Base-by-base conservation (phyloP, 768 basidiomycete genomes). In the Collybiopsis confluens region DNA sequence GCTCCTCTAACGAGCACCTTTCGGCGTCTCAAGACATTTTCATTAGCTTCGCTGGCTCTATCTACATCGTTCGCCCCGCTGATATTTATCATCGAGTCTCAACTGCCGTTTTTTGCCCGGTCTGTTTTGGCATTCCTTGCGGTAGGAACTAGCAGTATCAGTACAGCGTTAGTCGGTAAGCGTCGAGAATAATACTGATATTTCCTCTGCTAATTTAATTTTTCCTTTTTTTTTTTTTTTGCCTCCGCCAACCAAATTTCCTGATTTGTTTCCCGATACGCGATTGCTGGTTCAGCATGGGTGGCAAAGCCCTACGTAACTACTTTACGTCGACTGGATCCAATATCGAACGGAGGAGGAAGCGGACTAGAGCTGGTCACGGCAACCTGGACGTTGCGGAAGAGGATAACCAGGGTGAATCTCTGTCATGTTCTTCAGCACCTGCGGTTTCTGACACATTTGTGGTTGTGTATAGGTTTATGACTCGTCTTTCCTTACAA, bases 21-120 rank as follows among this genome's bases (percentile, higher is more conserved):
- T 72, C 80, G 82, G 52, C 79, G 81, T 21, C 78, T 93, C 53
- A 93, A 94, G 66, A 68, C 90, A 8, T 92, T 94, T 72, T 93
- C 91, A 11, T 70, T 95, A 1, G 81, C 84, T 21, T 92, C 92
- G 0, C 77, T 94, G 44, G 76, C 76, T 2, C 76, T 91, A 45
- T 85, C 89, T 9, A 69, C 75, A 54, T 75, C 80, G 3, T 73
- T 94, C 60, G 74, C 88, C 1, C 92, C 92, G 1, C 83, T 94
- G 70, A 81, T 94, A 56, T 88, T 94, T 68, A 64, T 90, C 49
- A 75, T 94, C 59, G 90, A 93, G 56, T 86, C 90, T 4, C 78
- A 79, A 21, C 77, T 94, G 6, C 90, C 92, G 0, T 61, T 79
- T 37, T 74, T 77, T 16, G 92, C 87, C 0, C 82, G 91, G 20